These are phyloP conservation scores for Micractinium conductrix DNA, from an alignment of 139 green algal species.

Conservation along the genomic window DNA sequence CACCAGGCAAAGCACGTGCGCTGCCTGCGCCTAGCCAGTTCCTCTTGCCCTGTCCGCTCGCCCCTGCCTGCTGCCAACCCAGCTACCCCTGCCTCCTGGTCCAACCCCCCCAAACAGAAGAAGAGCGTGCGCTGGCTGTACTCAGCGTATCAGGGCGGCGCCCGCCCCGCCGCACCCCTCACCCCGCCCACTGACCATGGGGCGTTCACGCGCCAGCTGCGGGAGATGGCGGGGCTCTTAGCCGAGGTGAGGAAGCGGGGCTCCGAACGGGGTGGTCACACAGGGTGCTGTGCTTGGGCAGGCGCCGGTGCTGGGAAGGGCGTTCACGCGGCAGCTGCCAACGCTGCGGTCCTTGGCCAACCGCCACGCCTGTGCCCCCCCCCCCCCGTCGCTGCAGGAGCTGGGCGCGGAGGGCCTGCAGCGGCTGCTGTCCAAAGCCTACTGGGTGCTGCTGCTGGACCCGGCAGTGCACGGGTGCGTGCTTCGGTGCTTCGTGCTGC, in stretches of 20 bases:
- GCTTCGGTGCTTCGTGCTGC: no score
- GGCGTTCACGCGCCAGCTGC: neutral
- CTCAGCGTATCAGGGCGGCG: neutral
- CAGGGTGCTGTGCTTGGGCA: neutral
- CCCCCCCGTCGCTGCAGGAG: neutral
- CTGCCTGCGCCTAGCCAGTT: no score
- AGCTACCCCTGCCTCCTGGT: neutral
- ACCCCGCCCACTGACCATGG: neutral
- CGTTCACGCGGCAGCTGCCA: no score
- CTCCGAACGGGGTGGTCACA: neutral
- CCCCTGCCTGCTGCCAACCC: neutral
- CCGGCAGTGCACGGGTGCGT: neutral
- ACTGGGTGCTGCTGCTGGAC: slow-evolving; percentile 31
- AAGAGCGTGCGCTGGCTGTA: neutral
- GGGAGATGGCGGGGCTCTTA: neutral
- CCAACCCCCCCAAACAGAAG: neutral
- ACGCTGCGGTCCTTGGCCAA: neutral
- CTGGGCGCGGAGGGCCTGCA: neutral
- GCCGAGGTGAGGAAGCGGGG: neutral
- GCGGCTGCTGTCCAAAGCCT: neutral
- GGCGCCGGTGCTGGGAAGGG: no score
- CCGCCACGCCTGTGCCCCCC: neutral
- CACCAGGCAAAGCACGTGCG: no score
- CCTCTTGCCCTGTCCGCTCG: no score
- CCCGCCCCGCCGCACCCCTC: neutral